Conservation (phyloP, 257 asterid species). For the Salvia miltiorrhiza region DNA sequence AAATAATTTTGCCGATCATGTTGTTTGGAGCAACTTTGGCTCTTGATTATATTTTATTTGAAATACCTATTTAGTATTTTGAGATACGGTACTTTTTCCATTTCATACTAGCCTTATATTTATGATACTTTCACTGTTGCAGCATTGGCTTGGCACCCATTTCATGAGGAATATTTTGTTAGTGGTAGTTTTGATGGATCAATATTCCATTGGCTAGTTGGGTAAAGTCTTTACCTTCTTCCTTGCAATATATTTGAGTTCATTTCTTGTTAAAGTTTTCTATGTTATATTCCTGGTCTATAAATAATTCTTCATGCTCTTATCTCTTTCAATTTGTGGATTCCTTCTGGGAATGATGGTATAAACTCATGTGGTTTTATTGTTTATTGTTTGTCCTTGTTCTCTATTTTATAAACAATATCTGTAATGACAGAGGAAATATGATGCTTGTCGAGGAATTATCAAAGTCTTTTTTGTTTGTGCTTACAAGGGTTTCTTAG, state of each 20-base stretch:
- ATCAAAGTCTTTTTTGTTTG: not conserved
- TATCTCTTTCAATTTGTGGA: slow-evolving; percentile 10
- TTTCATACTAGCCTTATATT: not conserved
- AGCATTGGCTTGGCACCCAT: slow-evolving; percentile 99
- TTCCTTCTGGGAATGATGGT: not conserved
- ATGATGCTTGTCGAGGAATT: not conserved
- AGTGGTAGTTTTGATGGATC: slow-evolving; percentile 99
- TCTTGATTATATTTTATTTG: not conserved
- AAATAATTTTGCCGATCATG: not conserved
- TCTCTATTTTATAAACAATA: not conserved
- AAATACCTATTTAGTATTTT: no score
- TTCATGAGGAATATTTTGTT: slow-evolving; percentile 95
- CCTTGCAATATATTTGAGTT: slow-evolving; percentile 7
- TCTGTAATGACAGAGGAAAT: not conserved
- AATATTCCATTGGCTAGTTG: slow-evolving; percentile 96
- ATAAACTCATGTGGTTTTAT: not conserved
- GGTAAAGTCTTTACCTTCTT: slow-evolving; percentile 46
- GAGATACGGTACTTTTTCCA: not conserved
- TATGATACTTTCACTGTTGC: slow-evolving; percentile 22
- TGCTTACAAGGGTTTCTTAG: no score
- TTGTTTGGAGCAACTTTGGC: not conserved
- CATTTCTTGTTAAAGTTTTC: slow-evolving; percentile 5
- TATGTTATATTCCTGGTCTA: not conserved
- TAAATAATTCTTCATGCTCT: not conserved
- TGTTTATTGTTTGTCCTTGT: not conserved